These are phyloP conservation scores for Hanseniaspora nectarophila DNA, from an alignment of 805 yeast genomes.

Conservation along the genomic window DNA sequence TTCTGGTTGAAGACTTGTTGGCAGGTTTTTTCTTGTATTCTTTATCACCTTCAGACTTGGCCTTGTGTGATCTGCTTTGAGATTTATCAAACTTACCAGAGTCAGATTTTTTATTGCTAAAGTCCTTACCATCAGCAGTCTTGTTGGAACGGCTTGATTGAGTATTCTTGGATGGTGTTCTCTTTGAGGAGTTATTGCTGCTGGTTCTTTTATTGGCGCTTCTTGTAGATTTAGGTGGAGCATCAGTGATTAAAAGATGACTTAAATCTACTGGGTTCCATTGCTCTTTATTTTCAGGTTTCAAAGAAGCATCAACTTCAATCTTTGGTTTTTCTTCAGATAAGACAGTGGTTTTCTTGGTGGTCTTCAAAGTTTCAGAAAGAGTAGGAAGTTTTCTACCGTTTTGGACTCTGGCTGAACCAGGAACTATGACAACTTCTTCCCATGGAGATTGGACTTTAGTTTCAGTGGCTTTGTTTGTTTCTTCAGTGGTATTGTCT, in stretches of 20 bases:
- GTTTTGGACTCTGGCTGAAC: slow-evolving; percentile 23
- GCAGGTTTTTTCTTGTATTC: slow-evolving; percentile 2
- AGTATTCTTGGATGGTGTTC: too few relatives aligned
- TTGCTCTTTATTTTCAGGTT: slow-evolving; percentile 8
- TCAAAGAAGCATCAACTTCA: slow-evolving; percentile 1
- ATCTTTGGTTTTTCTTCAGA: slow-evolving; percentile 16
- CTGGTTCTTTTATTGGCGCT: background rate
- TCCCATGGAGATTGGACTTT: slow-evolving; percentile 58
- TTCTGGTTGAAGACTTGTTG: slow-evolving; percentile 16
- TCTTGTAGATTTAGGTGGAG: background rate
- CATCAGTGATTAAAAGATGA: slow-evolving; percentile 3
- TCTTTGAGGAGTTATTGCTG: slow-evolving; percentile 1
- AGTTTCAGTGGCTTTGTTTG: background rate
- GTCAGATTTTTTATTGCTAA: background rate
- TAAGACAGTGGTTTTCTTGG: slow-evolving; percentile 11
- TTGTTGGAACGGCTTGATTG: too few relatives aligned
- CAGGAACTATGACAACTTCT: slow-evolving; percentile 17
- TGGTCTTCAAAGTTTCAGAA: slow-evolving; percentile 24
- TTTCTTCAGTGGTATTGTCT: background rate
- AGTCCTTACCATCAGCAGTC: background rate
- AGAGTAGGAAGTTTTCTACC: slow-evolving; percentile 30
- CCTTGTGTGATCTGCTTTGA: background rate
- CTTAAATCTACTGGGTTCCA: slow-evolving; percentile 12
- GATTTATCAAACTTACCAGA: background rate
- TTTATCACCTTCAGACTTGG: background rate